Base-by-base conservation (phyloP, 768 basidiomycete species). In the Kwoniella mangroviensis region DNA sequence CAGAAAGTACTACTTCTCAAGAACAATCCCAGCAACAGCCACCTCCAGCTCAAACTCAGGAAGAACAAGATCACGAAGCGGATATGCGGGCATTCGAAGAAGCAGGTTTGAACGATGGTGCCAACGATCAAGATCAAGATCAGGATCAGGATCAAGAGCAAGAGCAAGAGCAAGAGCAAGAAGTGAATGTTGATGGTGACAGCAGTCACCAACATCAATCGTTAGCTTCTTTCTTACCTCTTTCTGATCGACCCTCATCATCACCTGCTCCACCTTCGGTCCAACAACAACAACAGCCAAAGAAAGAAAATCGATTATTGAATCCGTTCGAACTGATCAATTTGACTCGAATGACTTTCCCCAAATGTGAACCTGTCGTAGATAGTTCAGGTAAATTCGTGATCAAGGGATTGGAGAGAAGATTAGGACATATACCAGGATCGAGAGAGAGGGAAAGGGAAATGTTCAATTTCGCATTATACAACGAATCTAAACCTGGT, bases 321-420 rank as follows among this genome's bases (percentile, higher is more conserved):
- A 78, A 75, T 34, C 79, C 79, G 2, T 64, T 78, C 21, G 79
- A 80, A 52, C 68, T 80, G n/a, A 78, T 80, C 52, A 73, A 65
- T 21, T 66, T 80, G 17, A 63, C 73, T 0, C 58, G 73, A 26
- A 80, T 80, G 74, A 75, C 79, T 0, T 80, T 80, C 59, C 75
- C 75, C 17, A 72, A 77, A 24, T 73, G 73, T 26, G 74, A 75
- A 41, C 75, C 77, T 13, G 58, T 67, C 0, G 71, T 80, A 26
- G 77, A 77, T 55, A 64, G 71, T 4, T 54, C 72, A 15, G 79
- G 79, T 6, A 62, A 73, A 57, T 80, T 80, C 59, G 70, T 80
- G 3, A 76, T 80, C 12, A 59, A 59, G 13, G 79, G 79, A 17
- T 45, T 80, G 45, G 77, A 75, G 61, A 22, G 71, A 24, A 41